A percentile compares a stretch with the other conserved stretches of the same genome.
Evolutionary conservation across 2,329 filamentous ascomycete species (phyloP).

Genomic region (Elsinoe batatas): DNA sequence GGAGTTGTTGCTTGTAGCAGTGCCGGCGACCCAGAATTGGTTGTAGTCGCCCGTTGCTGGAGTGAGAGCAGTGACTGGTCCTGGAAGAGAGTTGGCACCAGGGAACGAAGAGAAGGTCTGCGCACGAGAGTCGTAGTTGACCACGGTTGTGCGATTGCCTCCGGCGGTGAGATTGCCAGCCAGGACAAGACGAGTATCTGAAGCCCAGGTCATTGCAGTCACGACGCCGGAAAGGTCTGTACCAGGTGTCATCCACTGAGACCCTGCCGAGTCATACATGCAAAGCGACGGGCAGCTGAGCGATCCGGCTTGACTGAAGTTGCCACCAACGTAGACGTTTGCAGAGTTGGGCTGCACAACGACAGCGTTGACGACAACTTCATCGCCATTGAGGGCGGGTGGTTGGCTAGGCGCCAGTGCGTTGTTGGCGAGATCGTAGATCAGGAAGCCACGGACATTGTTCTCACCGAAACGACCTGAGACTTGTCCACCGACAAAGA

Average conservation of each 20-base stretch:
- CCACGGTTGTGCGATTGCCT: conserved; percentile 56
- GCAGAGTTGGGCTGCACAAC: conserved; percentile 57
- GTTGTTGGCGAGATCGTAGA: conserved; percentile 62
- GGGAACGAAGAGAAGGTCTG: conserved; percentile 57
- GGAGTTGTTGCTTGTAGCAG: conserved; percentile 49
- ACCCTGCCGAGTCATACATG: conserved; percentile 58
- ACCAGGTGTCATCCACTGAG: conserved; percentile 74
- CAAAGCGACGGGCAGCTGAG: conserved; percentile 77
- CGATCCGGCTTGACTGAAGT: conserved; percentile 72
- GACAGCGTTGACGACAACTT: conserved; percentile 67
- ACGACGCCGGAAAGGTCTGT: conserved; percentile 61
- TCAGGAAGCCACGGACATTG: conserved; percentile 61
- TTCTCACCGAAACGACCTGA: conserved; percentile 57
- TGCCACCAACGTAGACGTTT: conserved; percentile 77
- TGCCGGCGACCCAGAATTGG: conserved; percentile 73
- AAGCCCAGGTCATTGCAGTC: conserved; percentile 65
- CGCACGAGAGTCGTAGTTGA: conserved; percentile 59
- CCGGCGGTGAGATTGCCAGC: conserved; percentile 66
- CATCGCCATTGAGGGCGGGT: conserved; percentile 59
- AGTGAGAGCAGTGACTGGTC: conserved; percentile 66
- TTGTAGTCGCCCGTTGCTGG: conserved; percentile 61
- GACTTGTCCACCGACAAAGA: conserved; percentile 77
- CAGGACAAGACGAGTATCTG: conserved; percentile 59
- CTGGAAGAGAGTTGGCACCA: conserved; percentile 59
- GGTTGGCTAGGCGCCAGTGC: conserved; percentile 60